Evolutionary conservation across 176 grass and related monocot species (phyloP).

Genomic region (Oropetium thomaeum): DNA sequence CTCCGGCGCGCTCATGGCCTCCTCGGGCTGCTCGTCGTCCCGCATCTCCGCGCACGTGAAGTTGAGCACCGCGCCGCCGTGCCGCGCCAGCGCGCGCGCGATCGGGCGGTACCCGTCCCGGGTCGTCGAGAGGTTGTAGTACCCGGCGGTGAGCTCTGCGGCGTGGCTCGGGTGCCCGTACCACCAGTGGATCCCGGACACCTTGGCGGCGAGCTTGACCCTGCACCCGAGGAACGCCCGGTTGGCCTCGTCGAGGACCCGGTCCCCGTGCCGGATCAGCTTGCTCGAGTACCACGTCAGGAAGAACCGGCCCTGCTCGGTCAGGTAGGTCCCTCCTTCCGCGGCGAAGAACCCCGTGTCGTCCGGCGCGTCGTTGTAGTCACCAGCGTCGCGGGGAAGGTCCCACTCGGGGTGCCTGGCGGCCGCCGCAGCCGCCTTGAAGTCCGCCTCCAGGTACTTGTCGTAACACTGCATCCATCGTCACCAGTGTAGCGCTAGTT

Average conservation of each 20-base stretch:
- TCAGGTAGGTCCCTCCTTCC: constrained; percentile 46
- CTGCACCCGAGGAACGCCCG: constrained; percentile 61
- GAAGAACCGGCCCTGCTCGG: constrained; percentile 62
- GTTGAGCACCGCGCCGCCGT: constrained; percentile 63
- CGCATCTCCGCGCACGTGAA: constrained; percentile 86
- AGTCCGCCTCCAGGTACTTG: constrained; percentile 63
- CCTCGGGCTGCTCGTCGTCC: constrained; percentile 45
- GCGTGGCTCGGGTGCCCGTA: constrained; percentile 78
- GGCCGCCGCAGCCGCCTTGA: constrained; percentile 40
- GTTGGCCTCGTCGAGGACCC: constrained; percentile 60
- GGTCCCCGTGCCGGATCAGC: constrained; percentile 64
- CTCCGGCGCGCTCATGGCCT: constrained; percentile 58
- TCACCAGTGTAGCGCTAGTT: neutral
- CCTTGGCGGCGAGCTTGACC: constrained; percentile 59
- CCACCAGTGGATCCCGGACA: constrained; percentile 88
- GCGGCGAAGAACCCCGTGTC: constrained; percentile 66
- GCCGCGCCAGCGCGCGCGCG: constrained; percentile 54
- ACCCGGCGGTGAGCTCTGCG: constrained; percentile 70
- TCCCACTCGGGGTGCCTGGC: constrained; percentile 66
- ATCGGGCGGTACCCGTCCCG: constrained; percentile 63
- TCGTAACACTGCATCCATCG: constrained; percentile 81
- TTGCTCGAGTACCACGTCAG: constrained; percentile 78
- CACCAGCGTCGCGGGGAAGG: constrained; percentile 45
- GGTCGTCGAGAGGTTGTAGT: constrained; percentile 64
- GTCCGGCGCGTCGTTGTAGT: constrained; percentile 53